Base-by-base conservation (phyloP, 495 filamentous ascomycete genomes). In the Penicillium odoratum region DNA sequence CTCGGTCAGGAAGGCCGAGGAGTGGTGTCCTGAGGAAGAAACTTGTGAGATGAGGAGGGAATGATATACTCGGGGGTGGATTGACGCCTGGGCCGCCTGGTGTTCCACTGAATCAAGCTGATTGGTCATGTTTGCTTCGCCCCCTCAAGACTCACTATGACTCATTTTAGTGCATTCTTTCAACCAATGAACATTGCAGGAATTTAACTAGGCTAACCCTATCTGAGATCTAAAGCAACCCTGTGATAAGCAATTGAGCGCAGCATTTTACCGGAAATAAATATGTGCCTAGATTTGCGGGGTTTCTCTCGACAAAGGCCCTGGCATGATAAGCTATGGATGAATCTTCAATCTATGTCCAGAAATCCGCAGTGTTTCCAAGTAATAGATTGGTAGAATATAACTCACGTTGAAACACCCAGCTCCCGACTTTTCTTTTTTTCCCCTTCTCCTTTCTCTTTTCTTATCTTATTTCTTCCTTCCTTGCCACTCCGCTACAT, bases 1-100 rank as follows among this genome's bases (percentile, higher is more conserved):
- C 59, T 67, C 57, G 57, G 59, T 63, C 63, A 52, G 38, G 34
- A 57, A 40, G 51, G 51, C 51, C 56, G 62, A 55, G 45, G 53
- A 58, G 57, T 59, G 42, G 58, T 60, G 58, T 69, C 64, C 66
- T 67, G 64, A 67, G 61, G 64, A 67, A 67, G 47, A 54, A 61
- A 61, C 9, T n/a, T 26, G 28, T 38, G 46, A 46, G 52, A 53
- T 16, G 25, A 36, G 34, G 28, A 46, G 29, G 6, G 43, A 29
- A 47, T 51, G 44, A 60, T 60, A 69, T 59, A 58, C 40, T 42
- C 16, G 29, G 42, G 42, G 25, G 51, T 30, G 29, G 51, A 3
- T 33, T 44, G 7, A 43, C 21, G 28, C 40, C 42, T 47, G n/a
- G 53, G 51, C 56, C 61, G 54, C 51, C 48, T 31, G 4, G 16